Evolutionary conservation across 768 basidiomycete genomes (phyloP), one percentile per base, ranked within the genome.

Genomic region (Lenzites betulinus): DNA sequence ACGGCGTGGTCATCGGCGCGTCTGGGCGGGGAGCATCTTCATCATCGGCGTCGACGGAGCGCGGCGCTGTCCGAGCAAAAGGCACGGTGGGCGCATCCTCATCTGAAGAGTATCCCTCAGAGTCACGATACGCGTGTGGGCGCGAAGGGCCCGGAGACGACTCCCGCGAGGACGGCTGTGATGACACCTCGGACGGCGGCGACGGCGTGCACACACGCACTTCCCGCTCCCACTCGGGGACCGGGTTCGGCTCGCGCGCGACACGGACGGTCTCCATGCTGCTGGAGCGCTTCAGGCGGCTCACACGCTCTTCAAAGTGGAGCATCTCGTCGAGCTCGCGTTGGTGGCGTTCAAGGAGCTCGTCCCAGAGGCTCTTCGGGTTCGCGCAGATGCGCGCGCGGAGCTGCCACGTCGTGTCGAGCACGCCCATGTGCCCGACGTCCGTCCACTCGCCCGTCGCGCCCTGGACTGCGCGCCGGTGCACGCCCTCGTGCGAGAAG

Each of bases 401-500:
- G 47, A 67, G 36, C 23, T 52, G 22, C 69, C 69, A 72, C 43
- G 67, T 64, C 30, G 63, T 67, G 52, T 72, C 71, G 55, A 70
- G 63, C 42, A 70, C 42, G 18, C 63, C 67, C 61, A 67, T 61
- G 38, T 64, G 62, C 35, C 58, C 61, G 22, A 72, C 66, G 43
- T 72, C 69, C 25, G 62, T 38, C 67, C 67, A 72, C n/a, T 71
- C 73, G 3, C 67, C 72, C 7, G 66, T 69, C 5, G 77, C 74
- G 60, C 79, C 79, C 66, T 71, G 81, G 54, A 84, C 81, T 0
- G 82, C 78, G 44, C 82, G 78, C 33, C 87, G 81, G 43, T 81
- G 80, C 9, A 78, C 82, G 47, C 89, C 89, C 71, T 91, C 89
- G 60, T 85, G 81, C 7, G 70, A 70, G 67, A 91, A 89, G 9